Evolutionary conservation across 179 eudicot species (phyloP).

Genomic region (Drosera spatulata): DNA sequence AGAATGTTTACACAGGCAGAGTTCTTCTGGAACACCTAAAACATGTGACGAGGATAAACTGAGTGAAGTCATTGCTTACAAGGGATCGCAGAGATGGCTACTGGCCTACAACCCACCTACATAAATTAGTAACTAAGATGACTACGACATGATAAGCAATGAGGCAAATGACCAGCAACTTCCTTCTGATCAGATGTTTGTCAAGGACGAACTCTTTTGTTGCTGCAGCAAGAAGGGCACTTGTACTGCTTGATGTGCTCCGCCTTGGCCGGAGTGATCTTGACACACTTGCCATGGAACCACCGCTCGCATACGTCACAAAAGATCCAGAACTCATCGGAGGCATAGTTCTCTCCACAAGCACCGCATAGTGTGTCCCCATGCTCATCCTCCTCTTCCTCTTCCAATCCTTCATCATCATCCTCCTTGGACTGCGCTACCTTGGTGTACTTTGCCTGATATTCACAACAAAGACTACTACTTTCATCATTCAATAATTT

Average conservation of each 20-base stretch:
- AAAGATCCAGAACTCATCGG: constrained; percentile 74
- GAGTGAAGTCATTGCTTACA: no score
- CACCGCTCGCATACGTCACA: constrained; percentile 74
- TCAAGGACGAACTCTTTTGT: background rate
- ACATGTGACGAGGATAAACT: no score
- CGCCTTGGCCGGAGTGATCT: constrained; percentile 76
- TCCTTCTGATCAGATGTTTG: no score
- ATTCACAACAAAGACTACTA: constrained; percentile 31
- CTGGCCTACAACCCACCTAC: no score
- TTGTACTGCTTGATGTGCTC: constrained; percentile 79
- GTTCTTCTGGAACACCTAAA: no score
- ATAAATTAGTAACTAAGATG: no score
- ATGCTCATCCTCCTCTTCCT: constrained; percentile 58
- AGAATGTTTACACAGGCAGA: no score
- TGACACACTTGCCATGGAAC: constrained; percentile 85
- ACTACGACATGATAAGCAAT: no score
- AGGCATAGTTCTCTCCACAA: constrained; percentile 58
- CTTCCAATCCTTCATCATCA: constrained; percentile 24
- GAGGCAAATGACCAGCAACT: no score
- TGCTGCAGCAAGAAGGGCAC: constrained; percentile 65
- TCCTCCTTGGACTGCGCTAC: constrained; percentile 41
- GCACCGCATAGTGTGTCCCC: constrained; percentile 60
- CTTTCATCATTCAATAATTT: background rate
- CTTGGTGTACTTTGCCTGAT: constrained; percentile 35
- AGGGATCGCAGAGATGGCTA: no score